A percentile compares a stretch with the other conserved stretches of the same genome.
Conservation (phyloP, 129 eudicot genomes). For the Smallanthus sonchifolius region DNA sequence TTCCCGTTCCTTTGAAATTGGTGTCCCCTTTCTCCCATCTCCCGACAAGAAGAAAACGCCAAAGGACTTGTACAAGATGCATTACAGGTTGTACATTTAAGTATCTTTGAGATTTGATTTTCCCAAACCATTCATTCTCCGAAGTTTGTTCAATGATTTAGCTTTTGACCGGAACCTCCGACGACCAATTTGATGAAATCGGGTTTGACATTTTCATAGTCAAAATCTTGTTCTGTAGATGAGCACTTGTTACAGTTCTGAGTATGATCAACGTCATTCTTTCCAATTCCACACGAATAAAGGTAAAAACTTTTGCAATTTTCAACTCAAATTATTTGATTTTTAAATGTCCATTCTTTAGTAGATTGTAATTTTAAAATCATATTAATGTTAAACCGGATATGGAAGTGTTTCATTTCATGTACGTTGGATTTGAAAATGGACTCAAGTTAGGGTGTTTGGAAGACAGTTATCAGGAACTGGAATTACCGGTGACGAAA, state of each 20-base stretch:
- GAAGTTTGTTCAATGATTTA: too few relatives aligned
- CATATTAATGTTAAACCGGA: not conserved
- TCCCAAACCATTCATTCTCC: not conserved
- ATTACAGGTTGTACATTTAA: not conserved
- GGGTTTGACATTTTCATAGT: not conserved
- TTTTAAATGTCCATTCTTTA: not conserved
- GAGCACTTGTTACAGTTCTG: slow-evolving; percentile 66
- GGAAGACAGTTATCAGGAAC: too few relatives aligned
- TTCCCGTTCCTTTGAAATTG: not conserved
- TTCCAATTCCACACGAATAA: slow-evolving; percentile 18
- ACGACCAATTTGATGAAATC: not conserved
- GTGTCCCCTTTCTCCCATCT: too few relatives aligned
- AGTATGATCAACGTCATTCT: slow-evolving; percentile 34
- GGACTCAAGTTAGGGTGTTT: too few relatives aligned
- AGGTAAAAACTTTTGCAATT: slow-evolving; percentile 21
- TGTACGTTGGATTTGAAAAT: too few relatives aligned
- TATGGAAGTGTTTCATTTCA: too few relatives aligned
- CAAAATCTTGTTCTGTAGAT: slow-evolving; percentile 17
- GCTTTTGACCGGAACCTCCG: too few relatives aligned
- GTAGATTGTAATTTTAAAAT: not conserved
- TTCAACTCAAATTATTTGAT: not conserved
- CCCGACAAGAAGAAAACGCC: not conserved
- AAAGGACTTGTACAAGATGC: too few relatives aligned
- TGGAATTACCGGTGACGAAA: not conserved
- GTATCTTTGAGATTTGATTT: too few relatives aligned